Percentiles rank a stretch among this genome's conserved stretches.
Conservation (phyloP, 192 early-diverging fungal genomes). For the Funneliformis mosseae region DNA sequence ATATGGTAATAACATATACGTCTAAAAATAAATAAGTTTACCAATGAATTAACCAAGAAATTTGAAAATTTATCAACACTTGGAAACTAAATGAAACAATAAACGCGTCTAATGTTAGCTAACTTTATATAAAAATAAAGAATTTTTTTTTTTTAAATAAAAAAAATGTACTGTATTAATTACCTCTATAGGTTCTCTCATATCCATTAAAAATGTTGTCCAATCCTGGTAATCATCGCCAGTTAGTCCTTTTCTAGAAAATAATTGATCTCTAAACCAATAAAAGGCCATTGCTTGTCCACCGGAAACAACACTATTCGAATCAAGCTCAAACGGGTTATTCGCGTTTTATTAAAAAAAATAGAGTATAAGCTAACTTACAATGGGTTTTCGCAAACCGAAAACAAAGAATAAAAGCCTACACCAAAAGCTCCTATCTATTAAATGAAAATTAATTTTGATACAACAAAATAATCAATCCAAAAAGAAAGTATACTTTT, state of each 20-base stretch:
- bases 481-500: constrained; percentile 66
- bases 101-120: constrained; percentile 37
- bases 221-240: constrained; percentile 43
- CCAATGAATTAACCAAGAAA: constrained; percentile 64
- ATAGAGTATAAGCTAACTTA: too few relatives aligned
- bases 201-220: background rate
- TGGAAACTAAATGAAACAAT: constrained; percentile 39
- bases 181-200: constrained; percentile 72
- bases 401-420: constrained; percentile 87
- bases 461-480: background rate
- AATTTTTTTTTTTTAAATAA: too few relatives aligned
- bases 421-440: constrained; percentile 69
- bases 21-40: constrained; percentile 14
- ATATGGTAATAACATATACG: too few relatives aligned
- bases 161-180: too few relatives aligned
- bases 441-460: background rate
- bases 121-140: constrained; percentile 51
- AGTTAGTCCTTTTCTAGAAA: constrained; percentile 66
- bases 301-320: constrained; percentile 47
- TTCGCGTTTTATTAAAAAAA: background rate
- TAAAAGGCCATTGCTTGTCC: background rate
- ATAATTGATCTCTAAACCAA: constrained; percentile 81
- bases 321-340: background rate
- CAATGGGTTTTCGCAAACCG: constrained; percentile 88
- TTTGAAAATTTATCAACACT: constrained; percentile 60